Conservation (phyloP, 192 early-diverging fungal species). For the Allomyces javanicus region DNA sequence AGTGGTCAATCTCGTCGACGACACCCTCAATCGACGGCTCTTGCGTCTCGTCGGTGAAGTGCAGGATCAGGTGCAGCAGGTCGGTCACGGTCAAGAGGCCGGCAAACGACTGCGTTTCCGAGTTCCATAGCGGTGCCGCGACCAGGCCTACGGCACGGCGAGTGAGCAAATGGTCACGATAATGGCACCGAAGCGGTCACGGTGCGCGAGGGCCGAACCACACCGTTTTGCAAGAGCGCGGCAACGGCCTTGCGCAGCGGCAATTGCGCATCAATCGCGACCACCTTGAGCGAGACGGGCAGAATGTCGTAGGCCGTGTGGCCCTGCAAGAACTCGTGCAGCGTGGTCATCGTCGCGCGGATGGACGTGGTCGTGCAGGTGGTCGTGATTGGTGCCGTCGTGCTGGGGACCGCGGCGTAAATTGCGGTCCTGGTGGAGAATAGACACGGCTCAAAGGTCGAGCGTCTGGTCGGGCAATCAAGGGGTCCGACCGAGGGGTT, state of each 20-base stretch:
- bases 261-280: constrained; percentile 77
- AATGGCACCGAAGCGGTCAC: background rate
- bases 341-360: too few species aligned
- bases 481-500: background rate
- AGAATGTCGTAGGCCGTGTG: constrained; percentile 81
- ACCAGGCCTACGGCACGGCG: constrained; percentile 46
- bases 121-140: constrained; percentile 83
- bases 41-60: constrained; percentile 55
- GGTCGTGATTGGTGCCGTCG: background rate
- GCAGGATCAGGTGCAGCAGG: constrained; percentile 81
- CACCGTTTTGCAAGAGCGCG: constrained; percentile 86
- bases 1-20: constrained; percentile 63
- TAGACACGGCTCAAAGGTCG: background rate
- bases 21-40: constrained; percentile 51
- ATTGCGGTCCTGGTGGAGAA: background rate
- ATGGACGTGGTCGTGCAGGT: background rate
- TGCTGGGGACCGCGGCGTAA: background rate
- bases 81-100: constrained; percentile 95
- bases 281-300: constrained; percentile 70
- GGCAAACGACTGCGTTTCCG: constrained; percentile 51
- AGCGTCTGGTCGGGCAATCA: background rate
- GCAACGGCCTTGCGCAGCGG: constrained; percentile 81
- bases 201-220: background rate
- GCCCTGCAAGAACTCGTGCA: constrained; percentile 40
- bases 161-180: background rate